Base-by-base conservation (phyloP, 805 yeast genomes). In the Pichia insulana region DNA sequence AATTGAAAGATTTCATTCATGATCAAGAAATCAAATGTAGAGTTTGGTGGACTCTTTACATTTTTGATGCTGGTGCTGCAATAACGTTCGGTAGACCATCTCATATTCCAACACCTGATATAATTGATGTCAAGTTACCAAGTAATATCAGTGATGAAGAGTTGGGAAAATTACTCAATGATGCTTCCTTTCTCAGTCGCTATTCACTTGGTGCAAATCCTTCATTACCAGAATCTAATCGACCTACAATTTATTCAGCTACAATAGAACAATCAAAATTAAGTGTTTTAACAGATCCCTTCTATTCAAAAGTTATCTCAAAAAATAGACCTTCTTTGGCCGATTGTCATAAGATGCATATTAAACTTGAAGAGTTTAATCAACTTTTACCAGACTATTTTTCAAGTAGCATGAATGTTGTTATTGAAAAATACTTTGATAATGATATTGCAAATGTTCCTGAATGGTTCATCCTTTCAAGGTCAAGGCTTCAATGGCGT, bases 31-130 rank as follows among this genome's bases (percentile, higher is more conserved):
- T 72, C 56, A 67, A 83, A 49, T 64, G 83, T 52, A 60, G 84
- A 42, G 56, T 78, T 27, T 80, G 84, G 83, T 80, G 84, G 82
- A 80, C 81, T 1, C 50, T 81, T 9, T 77, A 74, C 49, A 70
- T 74, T 40, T 76, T 76, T 50, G 85, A 78, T 56, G 73, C 78
- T 15, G 79, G 81, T 40, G 74, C 82, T 15, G 73, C 82, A 1
- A 65, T 80, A 18, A 73, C 82, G 1, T 75, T 76, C 57, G 85
- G 84, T 12, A 61, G 87, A 50, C 86, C 87, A 1, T 67, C 75
- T 5, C 70, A 69, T 48, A 59, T 75, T 36, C 80, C 81, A 1
- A 59, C 61, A 9, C 57, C 60, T 13, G 67, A 67, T 36, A 67
- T 66, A 46, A 65, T 74, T 51, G 78, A 74, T 51, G 71, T 74